phyloP scores from a whole-genome alignment of 805 yeast species.

The Candida suzukii region DNA sequence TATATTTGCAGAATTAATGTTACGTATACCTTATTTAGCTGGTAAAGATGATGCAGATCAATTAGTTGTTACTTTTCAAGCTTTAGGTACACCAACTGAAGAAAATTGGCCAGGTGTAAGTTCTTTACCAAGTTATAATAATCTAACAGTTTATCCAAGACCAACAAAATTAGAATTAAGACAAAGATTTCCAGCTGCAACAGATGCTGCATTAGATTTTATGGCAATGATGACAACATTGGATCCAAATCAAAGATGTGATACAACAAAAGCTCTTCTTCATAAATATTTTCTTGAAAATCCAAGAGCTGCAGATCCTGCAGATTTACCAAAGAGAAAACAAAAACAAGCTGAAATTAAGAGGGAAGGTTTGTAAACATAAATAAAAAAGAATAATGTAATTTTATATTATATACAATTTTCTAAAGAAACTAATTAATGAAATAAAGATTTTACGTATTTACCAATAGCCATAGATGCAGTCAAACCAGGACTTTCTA shows the following conservation, averaged over 20 bases:
- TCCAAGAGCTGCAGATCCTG: constrained; percentile 71
- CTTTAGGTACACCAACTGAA: constrained; percentile 94
- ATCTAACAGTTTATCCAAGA: constrained; percentile 69
- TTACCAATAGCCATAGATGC: constrained; percentile 78
- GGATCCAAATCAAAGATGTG: constrained; percentile 73
- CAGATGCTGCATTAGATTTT: constrained; percentile 73
- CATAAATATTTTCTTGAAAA: constrained; percentile 64
- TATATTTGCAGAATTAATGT: constrained; percentile 93
- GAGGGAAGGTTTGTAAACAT: not conserved
- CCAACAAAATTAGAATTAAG: constrained; percentile 78
- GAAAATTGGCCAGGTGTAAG: constrained; percentile 87
- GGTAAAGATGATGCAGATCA: constrained; percentile 90
- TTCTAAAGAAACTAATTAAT: not conserved
- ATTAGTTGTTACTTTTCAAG: constrained; percentile 86
- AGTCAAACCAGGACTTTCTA: constrained; percentile 89
- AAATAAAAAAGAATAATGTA: too few relatives aligned
- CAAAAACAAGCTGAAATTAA: constrained; percentile 6
- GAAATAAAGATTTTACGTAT: constrained; percentile 35
- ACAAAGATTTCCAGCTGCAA: constrained; percentile 83
- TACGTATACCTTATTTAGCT: constrained; percentile 90
- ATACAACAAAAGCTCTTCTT: constrained; percentile 54
- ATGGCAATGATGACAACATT: constrained; percentile 65
- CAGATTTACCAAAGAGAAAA: constrained; percentile 46
- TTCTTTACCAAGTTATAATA: constrained; percentile 66
- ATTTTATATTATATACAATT: constrained; percentile 9